Conservation (phyloP, 169 alveolate species). For the Plasmodium malariae region DNA sequence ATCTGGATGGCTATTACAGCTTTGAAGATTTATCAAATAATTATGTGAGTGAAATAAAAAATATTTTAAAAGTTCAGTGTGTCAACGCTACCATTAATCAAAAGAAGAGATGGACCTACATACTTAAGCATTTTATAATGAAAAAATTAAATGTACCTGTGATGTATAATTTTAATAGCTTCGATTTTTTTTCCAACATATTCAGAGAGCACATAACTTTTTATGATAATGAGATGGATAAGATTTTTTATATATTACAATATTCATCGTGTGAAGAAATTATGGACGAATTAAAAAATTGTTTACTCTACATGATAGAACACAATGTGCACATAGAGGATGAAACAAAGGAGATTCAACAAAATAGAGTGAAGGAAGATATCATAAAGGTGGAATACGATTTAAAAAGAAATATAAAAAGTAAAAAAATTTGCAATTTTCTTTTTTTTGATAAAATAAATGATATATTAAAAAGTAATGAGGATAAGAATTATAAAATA, state of each 20-base stretch:
- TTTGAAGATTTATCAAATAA: constrained; percentile 69
- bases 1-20: constrained; percentile 32
- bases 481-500: constrained; percentile 44
- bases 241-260: not conserved
- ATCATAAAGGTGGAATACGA: constrained; percentile 4
- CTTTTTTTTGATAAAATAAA: constrained; percentile 43
- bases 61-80: constrained; percentile 57
- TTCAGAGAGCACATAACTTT: constrained; percentile 18
- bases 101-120: constrained; percentile 75
- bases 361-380: constrained; percentile 7
- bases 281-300: constrained; percentile 15
- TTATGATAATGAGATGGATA: not conserved
- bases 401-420: constrained; percentile 31
- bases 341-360: not conserved
- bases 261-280: constrained; percentile 34
- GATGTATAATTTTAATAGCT: constrained; percentile 17
- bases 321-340: not conserved
- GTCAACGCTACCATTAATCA: constrained; percentile 57
- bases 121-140: constrained; percentile 57
- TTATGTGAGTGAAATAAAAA: constrained; percentile 38
- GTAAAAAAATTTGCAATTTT: constrained; percentile 22
- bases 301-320: constrained; percentile 15
- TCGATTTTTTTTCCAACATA: constrained; percentile 40
- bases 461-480: constrained; percentile 25
- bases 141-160: constrained; percentile 50